Percentiles rank a stretch among this genome's conserved stretches.
These are phyloP conservation scores for Lactifluus pinguis DNA, from an alignment of 768 basidiomycete genomes.

Conservation along the genomic window DNA sequence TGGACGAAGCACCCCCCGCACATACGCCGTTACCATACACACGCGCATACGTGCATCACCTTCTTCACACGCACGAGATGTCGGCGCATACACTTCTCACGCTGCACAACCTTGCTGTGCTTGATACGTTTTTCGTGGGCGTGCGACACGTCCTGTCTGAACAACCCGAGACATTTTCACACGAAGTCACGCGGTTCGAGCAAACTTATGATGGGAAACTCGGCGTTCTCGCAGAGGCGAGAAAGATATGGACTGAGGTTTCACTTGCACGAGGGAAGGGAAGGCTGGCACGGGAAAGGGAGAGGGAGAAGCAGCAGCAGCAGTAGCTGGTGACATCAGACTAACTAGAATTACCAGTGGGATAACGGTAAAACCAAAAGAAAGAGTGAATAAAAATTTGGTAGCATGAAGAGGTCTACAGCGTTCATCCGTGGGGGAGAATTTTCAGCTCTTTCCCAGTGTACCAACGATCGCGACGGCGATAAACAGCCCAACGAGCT, in stretches of 20 bases:
- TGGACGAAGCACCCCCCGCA: slow-evolving; percentile 25
- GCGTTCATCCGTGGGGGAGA: too few relatives aligned
- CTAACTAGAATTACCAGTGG: slow-evolving; percentile 10
- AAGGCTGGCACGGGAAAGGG: slow-evolving; percentile 55
- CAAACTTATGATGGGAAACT: slow-evolving; percentile 41
- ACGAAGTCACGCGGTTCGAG: slow-evolving; percentile 45
- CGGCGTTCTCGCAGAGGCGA: slow-evolving; percentile 43
- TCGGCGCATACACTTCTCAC: slow-evolving; percentile 66
- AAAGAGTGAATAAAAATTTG: not conserved
- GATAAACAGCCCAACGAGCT: slow-evolving; percentile 15
- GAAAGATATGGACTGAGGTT: slow-evolving; percentile 51
- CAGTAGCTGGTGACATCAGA: slow-evolving; percentile 16
- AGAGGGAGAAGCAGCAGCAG: slow-evolving; percentile 26
- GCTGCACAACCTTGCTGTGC: slow-evolving; percentile 65
- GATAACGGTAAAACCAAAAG: not conserved
- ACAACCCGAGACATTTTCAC: slow-evolving; percentile 25
- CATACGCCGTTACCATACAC: slow-evolving; percentile 29
- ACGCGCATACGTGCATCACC: slow-evolving; percentile 74
- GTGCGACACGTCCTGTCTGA: slow-evolving; percentile 35
- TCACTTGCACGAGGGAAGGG: slow-evolving; percentile 70
- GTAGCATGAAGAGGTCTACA: too few relatives aligned
- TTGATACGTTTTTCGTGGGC: slow-evolving; percentile 54
- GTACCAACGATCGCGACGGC: slow-evolving; percentile 13
- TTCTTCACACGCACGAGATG: slow-evolving; percentile 88
- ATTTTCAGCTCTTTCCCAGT: not conserved